phyloP scores from a whole-genome alignment of 225 moss, liverwort and hornwort genomes.

The Physcomitrium patens region DNA sequence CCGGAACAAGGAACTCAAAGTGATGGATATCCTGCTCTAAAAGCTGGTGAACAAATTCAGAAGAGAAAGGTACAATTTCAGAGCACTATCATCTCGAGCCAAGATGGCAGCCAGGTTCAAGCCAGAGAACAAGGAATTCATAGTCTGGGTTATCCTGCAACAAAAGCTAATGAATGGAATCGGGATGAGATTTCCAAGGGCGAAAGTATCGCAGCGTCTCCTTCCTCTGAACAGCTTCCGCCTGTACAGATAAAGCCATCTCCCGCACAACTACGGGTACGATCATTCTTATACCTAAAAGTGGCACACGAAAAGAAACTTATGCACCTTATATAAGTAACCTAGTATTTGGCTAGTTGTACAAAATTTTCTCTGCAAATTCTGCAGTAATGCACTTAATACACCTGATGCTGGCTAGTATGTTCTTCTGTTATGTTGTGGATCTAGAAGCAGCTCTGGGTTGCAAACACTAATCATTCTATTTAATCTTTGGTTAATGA shows the following conservation, averaged over 20 bases:
- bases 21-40: no score
- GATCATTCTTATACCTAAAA: slow-evolving; percentile 16
- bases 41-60: no score
- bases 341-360: slow-evolving; percentile 13
- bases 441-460: slow-evolving; percentile 8
- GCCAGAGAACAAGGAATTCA: slow-evolving; percentile 4
- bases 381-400: slow-evolving; percentile 9
- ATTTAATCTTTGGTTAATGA: neutral
- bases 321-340: neutral
- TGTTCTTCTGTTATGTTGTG: neutral
- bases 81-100: slow-evolving; percentile 35
- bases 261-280: slow-evolving; percentile 52
- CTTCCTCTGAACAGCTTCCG: slow-evolving; percentile 32
- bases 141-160: slow-evolving; percentile 7
- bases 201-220: slow-evolving; percentile 20
- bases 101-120: slow-evolving; percentile 26
- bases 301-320: slow-evolving; percentile 2
- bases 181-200: slow-evolving; percentile 27
- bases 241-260: slow-evolving; percentile 31
- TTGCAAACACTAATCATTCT: neutral
- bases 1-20: neutral
- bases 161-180: slow-evolving; percentile 34
- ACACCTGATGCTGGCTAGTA: neutral
- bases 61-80: slow-evolving; percentile 24
- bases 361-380: neutral